Evolutionary conservation across 129 eudicot genomes (phyloP), one percentile per base, ranked within the genome.

Genomic region (Rutidosis leptorrhynchoides): DNA sequence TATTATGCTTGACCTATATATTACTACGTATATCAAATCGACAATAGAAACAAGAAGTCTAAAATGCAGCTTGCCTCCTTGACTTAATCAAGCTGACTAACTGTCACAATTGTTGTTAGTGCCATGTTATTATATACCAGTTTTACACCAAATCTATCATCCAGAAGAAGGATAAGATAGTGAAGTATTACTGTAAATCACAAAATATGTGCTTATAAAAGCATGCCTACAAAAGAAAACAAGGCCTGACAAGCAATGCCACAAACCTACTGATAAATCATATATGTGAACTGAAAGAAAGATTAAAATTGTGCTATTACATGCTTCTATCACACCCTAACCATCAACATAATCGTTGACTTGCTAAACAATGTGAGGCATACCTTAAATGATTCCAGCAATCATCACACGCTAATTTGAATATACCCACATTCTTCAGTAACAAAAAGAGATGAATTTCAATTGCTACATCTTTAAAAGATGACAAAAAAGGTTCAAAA

Each of bases 111-210:
- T 19, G 25, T 46, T 51, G 19, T 46, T 48, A 29, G 9, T 67
- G 9, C 51, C 17, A 7, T 27, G 48, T 51, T 53, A 6, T 37
- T 7, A 30, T 53, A 24, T 53, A 32, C 16, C 53, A 68, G 48
- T 64, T 54, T 30, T 52, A 22, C 62, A 67, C 25, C 37, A 23
- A 67, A 68, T 68, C 16, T 54, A 7, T 53, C 54, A 14, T 53
- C 58, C 62, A 53, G 40, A 64, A 16, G 24, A 64, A 45, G 24
- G 23, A 32, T 24, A 64, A 64, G n/a, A 64, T 26, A 15, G n/a
- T n/a, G n/a, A n/a, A n/a, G n/a, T 64, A 16, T 19, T 26, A 26
- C 56, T 43, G 16, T 27, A 64, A 22, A 40, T 17, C 60, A 66
- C 70, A 48, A 64, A 19, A 20, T 23, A 27, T 53, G 51, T 27